These are phyloP conservation scores for Erodium maritimum DNA, from an alignment of 345 rosid species.

Conservation along the genomic window DNA sequence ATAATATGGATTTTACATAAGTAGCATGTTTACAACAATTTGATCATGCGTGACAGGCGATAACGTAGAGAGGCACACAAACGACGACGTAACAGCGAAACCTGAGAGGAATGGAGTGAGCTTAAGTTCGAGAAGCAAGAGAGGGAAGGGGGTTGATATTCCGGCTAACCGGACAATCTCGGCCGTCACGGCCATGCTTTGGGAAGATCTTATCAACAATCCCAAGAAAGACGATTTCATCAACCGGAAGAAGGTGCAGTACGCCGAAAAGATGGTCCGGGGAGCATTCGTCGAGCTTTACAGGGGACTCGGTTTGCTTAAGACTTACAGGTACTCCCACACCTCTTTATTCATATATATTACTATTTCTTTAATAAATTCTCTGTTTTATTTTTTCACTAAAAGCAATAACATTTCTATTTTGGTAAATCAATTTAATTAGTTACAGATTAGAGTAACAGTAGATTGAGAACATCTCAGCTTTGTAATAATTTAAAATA, in stretches of 20 bases:
- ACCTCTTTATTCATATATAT: background rate
- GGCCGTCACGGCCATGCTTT: slow-evolving; percentile 52
- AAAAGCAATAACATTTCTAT: too few species aligned
- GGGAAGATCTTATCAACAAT: slow-evolving; percentile 86
- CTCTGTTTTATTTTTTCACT: too few species aligned
- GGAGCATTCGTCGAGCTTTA: slow-evolving; percentile 91
- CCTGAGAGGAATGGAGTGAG: slow-evolving; percentile 66
- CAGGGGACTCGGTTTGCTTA: slow-evolving; percentile 68
- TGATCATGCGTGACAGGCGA: too few species aligned
- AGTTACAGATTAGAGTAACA: too few species aligned
- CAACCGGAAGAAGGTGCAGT: slow-evolving; percentile 63
- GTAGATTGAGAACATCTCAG: too few species aligned
- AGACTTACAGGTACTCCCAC: slow-evolving; percentile 61
- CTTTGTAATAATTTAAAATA: too few species aligned
- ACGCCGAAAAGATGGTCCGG: slow-evolving; percentile 81
- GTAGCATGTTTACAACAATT: too few species aligned
- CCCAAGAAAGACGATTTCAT: slow-evolving; percentile 53
- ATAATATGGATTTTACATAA: too few species aligned
- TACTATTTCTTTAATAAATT: background rate
- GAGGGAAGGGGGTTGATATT: slow-evolving; percentile 52
- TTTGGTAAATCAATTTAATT: too few species aligned
- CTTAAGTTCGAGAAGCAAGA: slow-evolving; percentile 42
- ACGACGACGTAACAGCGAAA: slow-evolving; percentile 56
- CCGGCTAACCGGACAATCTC: slow-evolving; percentile 53
- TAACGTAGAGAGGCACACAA: slow-evolving; percentile 14